phyloP scores from a whole-genome alignment of 257 asterid species.

The Nicotiana otophora region DNA sequence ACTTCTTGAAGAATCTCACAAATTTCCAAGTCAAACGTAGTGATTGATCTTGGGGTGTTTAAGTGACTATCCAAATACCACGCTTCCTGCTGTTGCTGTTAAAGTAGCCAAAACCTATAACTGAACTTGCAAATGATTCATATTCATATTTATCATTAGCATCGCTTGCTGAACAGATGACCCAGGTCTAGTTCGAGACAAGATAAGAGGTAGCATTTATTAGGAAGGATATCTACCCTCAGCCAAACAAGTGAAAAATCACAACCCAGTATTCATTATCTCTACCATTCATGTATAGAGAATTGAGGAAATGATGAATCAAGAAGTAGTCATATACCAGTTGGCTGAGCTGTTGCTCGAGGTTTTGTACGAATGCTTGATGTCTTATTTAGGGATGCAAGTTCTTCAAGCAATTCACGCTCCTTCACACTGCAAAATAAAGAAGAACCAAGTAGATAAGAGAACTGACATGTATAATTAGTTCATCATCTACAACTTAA shows the following conservation, averaged over 20 bases:
- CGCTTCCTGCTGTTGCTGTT: neutral
- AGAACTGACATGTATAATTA: neutral
- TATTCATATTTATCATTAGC: neutral
- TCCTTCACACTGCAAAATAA: slow-evolving; percentile 52
- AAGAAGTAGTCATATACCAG: slow-evolving; percentile 42
- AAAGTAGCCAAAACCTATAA: slow-evolving; percentile 3
- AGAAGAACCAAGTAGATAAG: neutral
- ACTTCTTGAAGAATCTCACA: neutral
- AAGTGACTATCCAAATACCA: neutral
- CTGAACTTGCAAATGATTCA: neutral
- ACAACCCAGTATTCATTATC: slow-evolving; percentile 1
- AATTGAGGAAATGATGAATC: neutral
- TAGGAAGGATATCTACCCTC: neutral
- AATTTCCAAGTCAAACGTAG: neutral
- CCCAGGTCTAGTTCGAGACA: neutral
- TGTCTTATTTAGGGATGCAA: slow-evolving; percentile 56
- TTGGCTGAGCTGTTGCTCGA: slow-evolving; percentile 56
- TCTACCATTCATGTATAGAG: neutral
- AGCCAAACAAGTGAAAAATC: neutral
- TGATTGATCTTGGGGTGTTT: neutral
- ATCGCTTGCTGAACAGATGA: neutral
- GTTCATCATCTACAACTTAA: neutral
- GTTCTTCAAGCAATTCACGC: slow-evolving; percentile 85
- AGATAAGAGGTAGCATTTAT: neutral
- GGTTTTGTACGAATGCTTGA: slow-evolving; percentile 54